Evolutionary conservation across 208 protist species (phyloP), one percentile per base, ranked within the genome.

Genomic region (Trypanosoma cruzi): DNA sequence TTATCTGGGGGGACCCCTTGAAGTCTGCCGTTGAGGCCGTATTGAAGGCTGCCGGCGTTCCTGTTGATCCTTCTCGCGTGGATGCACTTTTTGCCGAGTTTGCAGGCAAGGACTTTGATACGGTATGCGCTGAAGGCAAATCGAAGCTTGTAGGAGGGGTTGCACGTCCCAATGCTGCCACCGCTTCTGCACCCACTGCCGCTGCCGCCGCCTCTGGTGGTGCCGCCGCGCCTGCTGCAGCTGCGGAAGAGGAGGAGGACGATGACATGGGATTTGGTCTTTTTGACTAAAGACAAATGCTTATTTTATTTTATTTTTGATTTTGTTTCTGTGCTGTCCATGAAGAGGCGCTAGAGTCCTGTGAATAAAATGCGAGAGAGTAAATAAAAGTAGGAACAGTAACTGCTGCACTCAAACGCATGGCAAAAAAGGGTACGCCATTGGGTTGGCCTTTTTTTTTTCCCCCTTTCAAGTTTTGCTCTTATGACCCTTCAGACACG

Each of bases 241-340:
- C 54, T 62, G 76, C 77, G 7, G 67, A 81, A 26, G 89, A 94
- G 70, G 86, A 93, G 64, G 88, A 97, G 68, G 89, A 81, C 37
- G 91, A 96, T 49, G 93, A 95, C 67, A 95, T 95, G 89, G 92
- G 86, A 71, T 95, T 97, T 60, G 92, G 89, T 79, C 91, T 96
- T 55, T 96, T 97, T 64, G 93, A 97, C 80, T 96, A 90, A 86
- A 4, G 16, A 28, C 34, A 65, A n/a, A 16, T 59, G 24, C 36
- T 70, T 28, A 16, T 44, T 54, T 64, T 55, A 49, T 44, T 69
- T 53, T 77, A 50, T 58, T 73, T 36, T 68, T 42, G 50, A 52
- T 48, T 48, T 71, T 58, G 65, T 71, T 56, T 72, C 28, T 72
- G 55, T 16, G 40, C 8, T 40, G 36, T 28, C 24, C 48, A 63